phyloP scores from a whole-genome alignment of 257 asterid species.

The Penstemon davidsonii region DNA sequence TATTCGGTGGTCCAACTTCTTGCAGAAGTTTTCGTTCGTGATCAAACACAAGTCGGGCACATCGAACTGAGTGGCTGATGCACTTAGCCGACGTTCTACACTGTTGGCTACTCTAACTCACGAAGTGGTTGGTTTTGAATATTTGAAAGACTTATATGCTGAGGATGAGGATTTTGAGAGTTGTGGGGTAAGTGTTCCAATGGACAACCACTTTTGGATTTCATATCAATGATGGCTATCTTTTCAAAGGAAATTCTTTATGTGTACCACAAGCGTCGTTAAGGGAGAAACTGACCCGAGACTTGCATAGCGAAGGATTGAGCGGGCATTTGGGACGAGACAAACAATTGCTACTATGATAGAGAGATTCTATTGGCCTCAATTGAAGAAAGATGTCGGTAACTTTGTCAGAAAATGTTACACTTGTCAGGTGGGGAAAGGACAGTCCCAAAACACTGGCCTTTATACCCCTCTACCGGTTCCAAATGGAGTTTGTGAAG shows the following conservation, averaged over 20 bases:
- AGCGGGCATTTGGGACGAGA: background rate
- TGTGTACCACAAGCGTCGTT: background rate
- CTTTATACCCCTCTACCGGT: background rate
- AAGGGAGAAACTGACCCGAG: background rate
- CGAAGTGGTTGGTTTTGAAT: background rate
- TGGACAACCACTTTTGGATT: background rate
- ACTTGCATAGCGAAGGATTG: background rate
- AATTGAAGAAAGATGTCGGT: background rate
- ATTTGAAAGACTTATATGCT: background rate
- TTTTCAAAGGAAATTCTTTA: background rate
- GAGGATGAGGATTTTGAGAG: background rate
- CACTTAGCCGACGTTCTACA: background rate
- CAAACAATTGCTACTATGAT: background rate
- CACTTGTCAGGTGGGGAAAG: background rate
- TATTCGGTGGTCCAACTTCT: background rate
- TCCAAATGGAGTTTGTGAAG: background rate
- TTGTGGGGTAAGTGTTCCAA: too few relatives aligned
- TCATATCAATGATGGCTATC: background rate
- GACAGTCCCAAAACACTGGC: background rate
- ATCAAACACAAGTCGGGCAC: background rate
- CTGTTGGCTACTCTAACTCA: too few relatives aligned
- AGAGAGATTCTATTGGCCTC: background rate
- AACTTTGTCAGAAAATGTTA: background rate
- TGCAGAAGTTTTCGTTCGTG: background rate
- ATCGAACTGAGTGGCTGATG: background rate